Evolutionary conservation across 2,329 filamentous ascomycete genomes (phyloP).

Genomic region (Penicillium sp.): DNA sequence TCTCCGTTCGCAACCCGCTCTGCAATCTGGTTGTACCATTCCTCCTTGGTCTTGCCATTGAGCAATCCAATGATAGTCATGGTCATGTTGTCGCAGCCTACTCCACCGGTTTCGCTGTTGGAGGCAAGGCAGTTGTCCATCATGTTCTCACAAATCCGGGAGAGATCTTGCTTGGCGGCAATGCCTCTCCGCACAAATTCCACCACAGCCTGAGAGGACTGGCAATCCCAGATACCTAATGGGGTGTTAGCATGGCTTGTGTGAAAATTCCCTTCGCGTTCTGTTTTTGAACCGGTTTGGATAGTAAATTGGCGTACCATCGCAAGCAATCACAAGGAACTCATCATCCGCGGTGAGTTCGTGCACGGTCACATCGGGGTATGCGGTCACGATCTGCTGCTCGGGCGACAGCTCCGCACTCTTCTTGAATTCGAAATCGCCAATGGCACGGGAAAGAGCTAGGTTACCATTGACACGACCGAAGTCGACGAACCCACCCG

Average conservation of each 20-base stretch:
- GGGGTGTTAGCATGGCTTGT: background rate
- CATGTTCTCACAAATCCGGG: constrained; percentile 98
- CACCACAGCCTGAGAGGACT: constrained; percentile 94
- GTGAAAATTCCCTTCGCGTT: background rate
- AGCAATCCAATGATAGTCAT: constrained; percentile 89
- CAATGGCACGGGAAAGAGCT: constrained; percentile 92
- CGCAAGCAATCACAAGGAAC: constrained; percentile 88
- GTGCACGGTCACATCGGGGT: constrained; percentile 88
- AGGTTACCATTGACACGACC: constrained; percentile 98
- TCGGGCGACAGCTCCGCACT: constrained; percentile 95
- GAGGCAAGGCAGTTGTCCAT: constrained; percentile 99
- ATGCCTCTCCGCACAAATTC: constrained; percentile 97
- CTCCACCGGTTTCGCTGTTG: constrained; percentile 95
- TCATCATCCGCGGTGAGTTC: constrained; percentile 91
- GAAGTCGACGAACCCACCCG: constrained; percentile 97
- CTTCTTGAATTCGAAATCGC: constrained; percentile 99
- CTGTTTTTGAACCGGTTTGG: constrained; percentile 5
- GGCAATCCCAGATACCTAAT: constrained; percentile 97
- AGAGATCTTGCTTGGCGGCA: constrained; percentile 89
- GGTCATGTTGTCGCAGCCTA: constrained; percentile 99
- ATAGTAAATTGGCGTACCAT: constrained; percentile 60
- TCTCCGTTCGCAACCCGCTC: constrained; percentile 94
- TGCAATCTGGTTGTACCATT: constrained; percentile 97
- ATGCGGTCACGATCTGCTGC: constrained; percentile 97
- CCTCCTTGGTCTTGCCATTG: constrained; percentile 86